Evolutionary conservation across 1,284 basidiomycete species (phyloP).

Genomic region (Sanguinoderma infundibulare): DNA sequence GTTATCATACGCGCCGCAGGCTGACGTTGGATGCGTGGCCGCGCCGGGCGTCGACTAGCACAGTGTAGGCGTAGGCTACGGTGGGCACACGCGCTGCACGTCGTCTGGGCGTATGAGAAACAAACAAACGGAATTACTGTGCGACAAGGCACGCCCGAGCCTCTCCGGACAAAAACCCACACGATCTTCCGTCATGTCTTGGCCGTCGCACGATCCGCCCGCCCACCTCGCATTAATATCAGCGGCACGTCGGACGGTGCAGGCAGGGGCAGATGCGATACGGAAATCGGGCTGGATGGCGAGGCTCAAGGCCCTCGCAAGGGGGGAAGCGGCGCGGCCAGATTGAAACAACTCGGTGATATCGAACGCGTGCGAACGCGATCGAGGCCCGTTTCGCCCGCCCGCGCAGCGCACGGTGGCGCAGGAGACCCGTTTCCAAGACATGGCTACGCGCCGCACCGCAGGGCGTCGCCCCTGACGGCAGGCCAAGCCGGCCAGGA

Average conservation of each 20-base stretch:
- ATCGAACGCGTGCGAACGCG: constrained; percentile 8
- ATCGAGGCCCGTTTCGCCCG: constrained; percentile 1
- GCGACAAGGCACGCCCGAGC: not conserved
- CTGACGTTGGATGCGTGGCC: not conserved
- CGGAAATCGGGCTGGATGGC: not conserved
- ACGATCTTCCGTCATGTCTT: too few species aligned
- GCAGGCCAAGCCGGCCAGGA: not conserved
- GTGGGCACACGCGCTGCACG: too few species aligned
- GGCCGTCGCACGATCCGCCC: too few species aligned
- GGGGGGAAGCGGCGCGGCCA: too few species aligned
- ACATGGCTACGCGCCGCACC: not conserved
- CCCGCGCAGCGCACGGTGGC: not conserved
- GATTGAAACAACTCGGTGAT: constrained; percentile 9
- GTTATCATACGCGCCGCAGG: not conserved
- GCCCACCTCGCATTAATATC: too few species aligned
- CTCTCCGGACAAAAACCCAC: not conserved
- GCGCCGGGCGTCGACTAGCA: too few species aligned
- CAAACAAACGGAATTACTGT: not conserved
- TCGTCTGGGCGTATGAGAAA: not conserved
- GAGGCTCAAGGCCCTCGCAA: too few species aligned
- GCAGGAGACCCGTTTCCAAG: not conserved
- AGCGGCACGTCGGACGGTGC: too few species aligned
- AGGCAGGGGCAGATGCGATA: too few species aligned
- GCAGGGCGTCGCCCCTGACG: not conserved
- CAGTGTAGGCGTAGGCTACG: too few species aligned